Conservation (phyloP, 495 filamentous ascomycete genomes). For the Xylaria cubensis region DNA sequence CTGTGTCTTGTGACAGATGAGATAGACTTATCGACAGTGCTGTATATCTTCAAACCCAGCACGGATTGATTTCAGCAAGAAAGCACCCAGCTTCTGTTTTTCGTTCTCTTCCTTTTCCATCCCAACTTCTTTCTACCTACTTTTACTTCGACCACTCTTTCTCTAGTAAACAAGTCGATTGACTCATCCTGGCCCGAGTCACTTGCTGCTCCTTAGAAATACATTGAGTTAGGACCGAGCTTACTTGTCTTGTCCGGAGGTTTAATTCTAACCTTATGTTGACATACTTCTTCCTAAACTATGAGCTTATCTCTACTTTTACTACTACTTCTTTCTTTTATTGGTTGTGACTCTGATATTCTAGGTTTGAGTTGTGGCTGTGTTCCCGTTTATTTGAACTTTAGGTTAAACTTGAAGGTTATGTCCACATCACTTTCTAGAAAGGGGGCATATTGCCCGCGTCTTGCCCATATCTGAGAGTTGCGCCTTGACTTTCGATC, state of each 20-base stretch:
- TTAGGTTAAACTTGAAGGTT: neutral
- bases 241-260: neutral
- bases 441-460: neutral
- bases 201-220: neutral
- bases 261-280: neutral
- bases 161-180: neutral
- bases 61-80: neutral
- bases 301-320: neutral
- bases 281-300: neutral
- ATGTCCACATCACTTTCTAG: neutral
- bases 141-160: neutral
- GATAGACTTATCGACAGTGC: neutral
- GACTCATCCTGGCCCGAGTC: neutral
- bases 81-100: neutral
- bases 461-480: neutral
- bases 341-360: neutral
- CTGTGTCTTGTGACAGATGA: too few species aligned
- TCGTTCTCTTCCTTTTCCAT: neutral
- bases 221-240: neutral
- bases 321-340: too few species aligned
- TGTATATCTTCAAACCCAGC: neutral
- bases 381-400: neutral
- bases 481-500: neutral
- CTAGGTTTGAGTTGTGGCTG: neutral
- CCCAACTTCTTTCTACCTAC: neutral